A percentile compares a stretch with the other conserved stretches of the same genome.
phyloP scores from a whole-genome alignment of 768 basidiomycete species.

The Podaxis mareebaensis region DNA sequence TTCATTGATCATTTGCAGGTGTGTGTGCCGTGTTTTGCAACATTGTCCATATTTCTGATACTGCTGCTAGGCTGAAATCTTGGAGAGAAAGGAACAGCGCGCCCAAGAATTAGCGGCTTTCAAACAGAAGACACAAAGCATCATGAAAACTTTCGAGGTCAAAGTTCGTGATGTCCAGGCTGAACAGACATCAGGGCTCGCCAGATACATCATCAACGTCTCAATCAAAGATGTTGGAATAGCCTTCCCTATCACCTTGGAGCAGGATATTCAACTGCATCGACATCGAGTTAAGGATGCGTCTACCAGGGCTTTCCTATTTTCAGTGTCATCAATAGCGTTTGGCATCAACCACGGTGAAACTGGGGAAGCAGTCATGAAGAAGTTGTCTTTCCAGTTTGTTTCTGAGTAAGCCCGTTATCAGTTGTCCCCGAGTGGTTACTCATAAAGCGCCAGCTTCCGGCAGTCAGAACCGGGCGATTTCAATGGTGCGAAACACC shows the following conservation, averaged over 20 bases:
- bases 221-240: conserved; percentile 74
- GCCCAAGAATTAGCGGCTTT: conserved; percentile 79
- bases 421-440: conserved; percentile 5
- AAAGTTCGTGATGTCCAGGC: conserved; percentile 44
- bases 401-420: conserved; percentile 57
- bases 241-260: conserved; percentile 80
- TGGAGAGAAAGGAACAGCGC: conserved; percentile 72
- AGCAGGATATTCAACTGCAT: conserved; percentile 47
- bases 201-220: conserved; percentile 53
- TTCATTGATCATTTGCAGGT: conserved; percentile 86
- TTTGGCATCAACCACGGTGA: conserved; percentile 78
- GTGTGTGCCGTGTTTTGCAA: conserved; percentile 16
- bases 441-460: conserved; percentile 55
- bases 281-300: conserved; percentile 35
- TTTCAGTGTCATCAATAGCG: conserved; percentile 73
- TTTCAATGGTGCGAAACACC: conserved; percentile 69
- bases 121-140: conserved; percentile 73
- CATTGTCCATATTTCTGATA: not conserved
- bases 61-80: conserved; percentile 63
- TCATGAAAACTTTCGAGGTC: conserved; percentile 76
- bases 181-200: conserved; percentile 52
- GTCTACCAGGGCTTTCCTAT: conserved; percentile 78
- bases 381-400: conserved; percentile 83
- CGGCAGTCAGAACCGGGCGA: conserved; percentile 69
- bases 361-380: conserved; percentile 73